Base-by-base conservation (phyloP, 2,329 filamentous ascomycete genomes). In the Verticillium nubilum region DNA sequence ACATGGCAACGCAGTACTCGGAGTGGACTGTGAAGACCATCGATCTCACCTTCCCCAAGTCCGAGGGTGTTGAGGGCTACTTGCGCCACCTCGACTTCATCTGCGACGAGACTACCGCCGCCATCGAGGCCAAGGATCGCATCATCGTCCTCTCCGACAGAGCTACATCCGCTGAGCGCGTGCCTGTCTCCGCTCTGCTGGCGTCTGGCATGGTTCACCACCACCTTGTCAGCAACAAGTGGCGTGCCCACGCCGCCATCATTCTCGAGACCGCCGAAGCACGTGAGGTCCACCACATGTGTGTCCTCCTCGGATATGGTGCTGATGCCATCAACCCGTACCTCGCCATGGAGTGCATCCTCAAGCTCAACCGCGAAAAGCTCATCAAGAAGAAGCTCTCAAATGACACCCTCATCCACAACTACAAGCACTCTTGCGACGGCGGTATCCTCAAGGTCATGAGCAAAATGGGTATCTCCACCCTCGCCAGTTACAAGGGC, bases 381-480 rank as follows among this genome's bases (percentile, higher is more conserved):
- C 80, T 97, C 63, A 96, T 97, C 74, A 89, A 92, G 74, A 97
- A 96, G 83, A 90, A 95, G 74, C 80, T 97, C 52, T 84, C 83
- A 23, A 86, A 95, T 60, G 88, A 96, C 62, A 84, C 88, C 68
- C 86, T 97, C 59, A 93, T 97, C 66, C 87, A 89, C 68, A 98
- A 98, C 80, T 98, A 97, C 83, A 96, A 96, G 79, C 91, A 96
- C 75, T 97, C 94, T 63, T 94, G 91, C 68, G 93, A 97, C 67
- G 94, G 94, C 70, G 94, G 94, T 78, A 97, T 98, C 64, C 81
- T 98, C 64, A 98, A 98, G 77, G 94, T 98, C 73, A 98, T 98
- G 94, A 95, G 90, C 74, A 98, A 98, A 82, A 98, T 98, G 94
- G 94, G 94, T 79, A 98, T 98, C 65, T 97, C 94, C 6, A 98